Percentiles rank a stretch among this genome's conserved stretches.
Conservation (phyloP, 768 basidiomycete species). For the Boletus bicolor region DNA sequence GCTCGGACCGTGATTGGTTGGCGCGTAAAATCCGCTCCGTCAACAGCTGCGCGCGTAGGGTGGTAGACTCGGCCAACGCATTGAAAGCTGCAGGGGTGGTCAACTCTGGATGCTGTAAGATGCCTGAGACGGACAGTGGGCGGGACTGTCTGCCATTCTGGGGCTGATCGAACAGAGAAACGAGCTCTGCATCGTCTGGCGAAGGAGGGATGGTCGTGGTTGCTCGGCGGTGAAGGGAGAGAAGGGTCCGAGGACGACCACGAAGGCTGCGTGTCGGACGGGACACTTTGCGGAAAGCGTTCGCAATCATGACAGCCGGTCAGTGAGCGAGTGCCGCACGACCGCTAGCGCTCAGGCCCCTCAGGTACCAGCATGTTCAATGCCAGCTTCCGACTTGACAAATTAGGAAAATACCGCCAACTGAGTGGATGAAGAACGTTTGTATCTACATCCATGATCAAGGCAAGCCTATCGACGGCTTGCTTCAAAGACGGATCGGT, state of each 20-base stretch:
- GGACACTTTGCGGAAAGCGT: conserved; percentile 39
- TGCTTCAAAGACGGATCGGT: too few relatives aligned
- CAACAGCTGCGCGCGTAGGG: conserved; percentile 74
- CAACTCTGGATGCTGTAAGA: conserved; percentile 80
- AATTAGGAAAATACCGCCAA: conserved; percentile 15
- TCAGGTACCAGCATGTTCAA: neutral
- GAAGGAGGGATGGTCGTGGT: conserved; percentile 58
- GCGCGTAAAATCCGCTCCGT: conserved; percentile 82
- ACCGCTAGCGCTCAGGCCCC: neutral
- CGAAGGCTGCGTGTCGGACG: conserved; percentile 38
- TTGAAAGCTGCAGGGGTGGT: conserved; percentile 66
- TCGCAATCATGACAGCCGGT: conserved; percentile 34
- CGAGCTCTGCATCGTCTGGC: conserved; percentile 60
- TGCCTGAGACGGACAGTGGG: conserved; percentile 60
- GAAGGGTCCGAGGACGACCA: conserved; percentile 28
- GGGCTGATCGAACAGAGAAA: conserved; percentile 71
- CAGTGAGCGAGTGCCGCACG: neutral
- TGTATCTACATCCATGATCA: too few relatives aligned
- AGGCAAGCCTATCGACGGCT: too few relatives aligned
- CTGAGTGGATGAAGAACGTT: too few relatives aligned
- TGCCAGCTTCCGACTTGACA: neutral
- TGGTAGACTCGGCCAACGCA: conserved; percentile 72
- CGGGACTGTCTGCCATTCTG: conserved; percentile 35
- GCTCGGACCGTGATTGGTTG: conserved; percentile 66
- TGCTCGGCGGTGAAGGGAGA: conserved; percentile 26